Conservation (phyloP, 225 moss, liverwort and hornwort genomes). For the Bryoerythrophyllum caledonicum region DNA sequence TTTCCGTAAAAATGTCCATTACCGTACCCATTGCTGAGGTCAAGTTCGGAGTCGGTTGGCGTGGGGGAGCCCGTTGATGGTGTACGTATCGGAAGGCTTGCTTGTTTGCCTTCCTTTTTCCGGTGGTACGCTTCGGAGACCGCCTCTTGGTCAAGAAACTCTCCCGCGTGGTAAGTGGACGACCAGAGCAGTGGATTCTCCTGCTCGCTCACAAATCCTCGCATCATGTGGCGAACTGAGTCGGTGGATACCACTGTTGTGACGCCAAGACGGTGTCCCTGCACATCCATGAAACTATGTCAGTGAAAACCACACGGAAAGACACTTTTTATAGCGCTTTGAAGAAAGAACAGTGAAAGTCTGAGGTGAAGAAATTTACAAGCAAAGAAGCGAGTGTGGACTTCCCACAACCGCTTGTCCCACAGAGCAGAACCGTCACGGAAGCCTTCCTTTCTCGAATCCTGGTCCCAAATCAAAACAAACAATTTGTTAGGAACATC, state of each 20-base stretch:
- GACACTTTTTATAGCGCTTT: no score
- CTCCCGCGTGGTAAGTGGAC: constrained; percentile 96
- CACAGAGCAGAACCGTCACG: constrained; percentile 87
- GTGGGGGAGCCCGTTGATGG: constrained; percentile 38
- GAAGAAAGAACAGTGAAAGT: background rate
- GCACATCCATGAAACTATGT: constrained; percentile 27
- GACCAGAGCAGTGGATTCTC: constrained; percentile 94
- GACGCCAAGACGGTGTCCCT: constrained; percentile 91
- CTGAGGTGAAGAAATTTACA: constrained; percentile 35
- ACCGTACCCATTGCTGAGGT: constrained; percentile 25
- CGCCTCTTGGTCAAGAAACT: constrained; percentile 75
- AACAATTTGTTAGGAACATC: background rate
- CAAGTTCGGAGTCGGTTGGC: constrained; percentile 37
- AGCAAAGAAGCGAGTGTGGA: constrained; percentile 89
- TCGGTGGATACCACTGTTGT: constrained; percentile 98
- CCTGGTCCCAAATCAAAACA: constrained; percentile 34
- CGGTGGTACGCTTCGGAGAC: constrained; percentile 74
- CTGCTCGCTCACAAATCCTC: constrained; percentile 85
- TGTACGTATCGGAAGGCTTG: constrained; percentile 41
- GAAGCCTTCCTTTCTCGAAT: constrained; percentile 91
- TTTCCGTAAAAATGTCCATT: no score
- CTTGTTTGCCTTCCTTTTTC: constrained; percentile 70
- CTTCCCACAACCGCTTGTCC: constrained; percentile 97
- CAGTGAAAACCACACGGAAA: background rate
- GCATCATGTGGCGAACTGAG: constrained; percentile 98